These are phyloP conservation scores for Pleurotus giganteus DNA, from an alignment of 768 basidiomycete species.

Conservation along the genomic window DNA sequence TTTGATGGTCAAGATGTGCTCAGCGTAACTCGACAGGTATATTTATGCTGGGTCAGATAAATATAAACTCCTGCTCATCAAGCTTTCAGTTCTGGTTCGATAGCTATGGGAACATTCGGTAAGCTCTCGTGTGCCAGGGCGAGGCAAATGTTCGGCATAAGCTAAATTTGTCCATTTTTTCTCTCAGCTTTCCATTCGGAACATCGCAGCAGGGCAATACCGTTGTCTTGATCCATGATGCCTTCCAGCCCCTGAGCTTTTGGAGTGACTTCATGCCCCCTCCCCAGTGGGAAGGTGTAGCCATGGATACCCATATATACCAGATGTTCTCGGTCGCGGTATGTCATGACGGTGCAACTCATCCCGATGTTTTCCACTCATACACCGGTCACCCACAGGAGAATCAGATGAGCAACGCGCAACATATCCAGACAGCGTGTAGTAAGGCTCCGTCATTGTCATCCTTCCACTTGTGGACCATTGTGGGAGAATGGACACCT, in stretches of 20 bases:
- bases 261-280: slow-evolving; percentile 63
- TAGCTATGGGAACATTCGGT: slow-evolving; percentile 76
- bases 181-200: slow-evolving; percentile 33
- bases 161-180: slow-evolving; percentile 13
- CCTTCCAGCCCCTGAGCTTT: slow-evolving; percentile 71
- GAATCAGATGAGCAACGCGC: slow-evolving; percentile 40
- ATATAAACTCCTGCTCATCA: slow-evolving; percentile 3
- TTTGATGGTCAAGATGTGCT: slow-evolving; percentile 54
- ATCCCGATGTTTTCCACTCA: background rate
- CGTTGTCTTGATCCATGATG: slow-evolving; percentile 71
- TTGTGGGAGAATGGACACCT: slow-evolving; percentile 89
- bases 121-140: slow-evolving; percentile 6
- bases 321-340: slow-evolving; percentile 68
- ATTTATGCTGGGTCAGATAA: slow-evolving; percentile 1
- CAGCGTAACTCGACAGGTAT: slow-evolving; percentile 40
- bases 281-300: slow-evolving; percentile 60
- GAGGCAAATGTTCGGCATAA: background rate
- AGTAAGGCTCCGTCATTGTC: slow-evolving; percentile 40
- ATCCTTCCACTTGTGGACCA: slow-evolving; percentile 66
- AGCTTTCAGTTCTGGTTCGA: slow-evolving; percentile 64
- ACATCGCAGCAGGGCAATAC: slow-evolving; percentile 54
- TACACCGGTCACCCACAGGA: slow-evolving; percentile 28
- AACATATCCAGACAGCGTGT: slow-evolving; percentile 68
- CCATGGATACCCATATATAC: slow-evolving; percentile 80
- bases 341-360: slow-evolving; percentile 19